Percentiles rank a stretch among this genome's conserved stretches.
Conservation (phyloP, 2,329 filamentous ascomycete species). For the Trichophyton equinum region DNA sequence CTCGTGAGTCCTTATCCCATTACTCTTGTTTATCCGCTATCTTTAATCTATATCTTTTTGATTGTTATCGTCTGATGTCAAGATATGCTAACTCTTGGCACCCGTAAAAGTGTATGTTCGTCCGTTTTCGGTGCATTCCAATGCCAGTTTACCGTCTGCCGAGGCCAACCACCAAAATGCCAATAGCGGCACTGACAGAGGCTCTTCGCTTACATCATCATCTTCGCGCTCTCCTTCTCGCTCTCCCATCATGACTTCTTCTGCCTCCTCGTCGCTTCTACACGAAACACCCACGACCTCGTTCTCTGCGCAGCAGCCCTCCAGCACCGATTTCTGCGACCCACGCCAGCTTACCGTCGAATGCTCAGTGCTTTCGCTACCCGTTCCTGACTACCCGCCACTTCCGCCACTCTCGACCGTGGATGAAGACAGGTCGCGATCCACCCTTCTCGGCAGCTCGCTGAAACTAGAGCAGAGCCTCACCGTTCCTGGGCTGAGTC, state of each 20-base stretch:
- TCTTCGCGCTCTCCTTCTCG: constrained; percentile 81
- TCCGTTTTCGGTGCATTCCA: constrained; percentile 49
- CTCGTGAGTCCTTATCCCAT: constrained; percentile 54
- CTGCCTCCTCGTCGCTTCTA: constrained; percentile 62
- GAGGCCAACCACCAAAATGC: constrained; percentile 22
- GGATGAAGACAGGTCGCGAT: constrained; percentile 27
- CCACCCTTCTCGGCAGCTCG: constrained; percentile 23
- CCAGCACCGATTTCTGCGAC: constrained; percentile 77
- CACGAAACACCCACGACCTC: constrained; percentile 68
- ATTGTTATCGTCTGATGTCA: background rate
- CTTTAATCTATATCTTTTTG: constrained; percentile 4
- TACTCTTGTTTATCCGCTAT: background rate
- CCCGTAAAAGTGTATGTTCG: constrained; percentile 48
- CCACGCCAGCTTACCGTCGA: constrained; percentile 75
- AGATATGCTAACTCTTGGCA: background rate
- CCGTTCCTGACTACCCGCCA: constrained; percentile 50
- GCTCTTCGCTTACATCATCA: constrained; percentile 56
- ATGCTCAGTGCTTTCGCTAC: constrained; percentile 30
- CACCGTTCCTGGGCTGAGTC: constrained; percentile 3
- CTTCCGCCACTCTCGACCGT: constrained; percentile 41
- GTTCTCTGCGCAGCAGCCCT: constrained; percentile 45
- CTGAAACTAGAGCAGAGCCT: background rate
- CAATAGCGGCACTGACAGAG: constrained; percentile 39
- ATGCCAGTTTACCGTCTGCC: background rate
- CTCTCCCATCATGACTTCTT: constrained; percentile 57